Evolutionary conservation across 768 basidiomycete species (phyloP).

Genomic region (Mycena amicta): DNA sequence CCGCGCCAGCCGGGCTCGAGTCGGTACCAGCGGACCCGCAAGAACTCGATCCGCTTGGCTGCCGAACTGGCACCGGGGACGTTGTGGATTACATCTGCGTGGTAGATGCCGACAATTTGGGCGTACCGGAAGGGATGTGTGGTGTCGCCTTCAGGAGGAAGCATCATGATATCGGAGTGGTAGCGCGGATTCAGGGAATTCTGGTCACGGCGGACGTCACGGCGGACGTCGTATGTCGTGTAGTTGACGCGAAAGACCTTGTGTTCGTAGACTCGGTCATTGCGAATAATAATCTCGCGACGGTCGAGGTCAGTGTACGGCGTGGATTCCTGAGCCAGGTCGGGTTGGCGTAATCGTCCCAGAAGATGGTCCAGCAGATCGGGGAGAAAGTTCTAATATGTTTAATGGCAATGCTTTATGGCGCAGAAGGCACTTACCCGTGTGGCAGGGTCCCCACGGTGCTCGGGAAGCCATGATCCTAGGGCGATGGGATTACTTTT

Average conservation of each 20-base stretch:
- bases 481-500: neutral
- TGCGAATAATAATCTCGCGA: neutral
- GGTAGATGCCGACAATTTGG: neutral
- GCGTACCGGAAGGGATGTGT: neutral
- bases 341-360: neutral
- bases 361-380: neutral
- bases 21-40: neutral
- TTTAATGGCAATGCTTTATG: no score
- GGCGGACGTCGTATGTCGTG: constrained; percentile 20
- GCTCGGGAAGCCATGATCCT: neutral
- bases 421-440: constrained; percentile 21
- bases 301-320: neutral
- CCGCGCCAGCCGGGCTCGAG: neutral
- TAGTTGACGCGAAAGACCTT: constrained; percentile 28
- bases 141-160: constrained; percentile 6
- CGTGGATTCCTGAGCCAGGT: neutral
- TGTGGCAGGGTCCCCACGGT: constrained; percentile 18
- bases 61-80: neutral
- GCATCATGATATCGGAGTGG: constrained; percentile 28
- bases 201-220: constrained; percentile 30
- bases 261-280: constrained; percentile 23
- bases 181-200: constrained; percentile 32
- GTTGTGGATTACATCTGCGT: neutral
- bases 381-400: neutral
- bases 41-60: neutral